Percentiles rank a stretch among this genome's conserved stretches.
These are phyloP conservation scores for Coelastrella sp. DNA, from an alignment of 139 green algal genomes.

Conservation along the genomic window DNA sequence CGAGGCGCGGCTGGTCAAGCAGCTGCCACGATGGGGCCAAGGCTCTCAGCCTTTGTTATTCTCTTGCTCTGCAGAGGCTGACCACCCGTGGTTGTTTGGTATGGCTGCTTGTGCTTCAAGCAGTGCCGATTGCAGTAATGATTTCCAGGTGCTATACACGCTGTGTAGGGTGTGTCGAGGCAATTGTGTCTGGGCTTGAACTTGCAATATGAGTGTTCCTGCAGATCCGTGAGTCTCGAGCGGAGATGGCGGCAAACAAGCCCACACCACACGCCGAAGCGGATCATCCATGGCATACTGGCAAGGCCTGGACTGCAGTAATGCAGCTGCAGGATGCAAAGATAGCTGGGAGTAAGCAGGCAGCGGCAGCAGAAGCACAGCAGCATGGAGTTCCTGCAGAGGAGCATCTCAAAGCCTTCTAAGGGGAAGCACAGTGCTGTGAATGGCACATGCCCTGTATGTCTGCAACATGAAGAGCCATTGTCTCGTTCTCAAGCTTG, in stretches of 20 bases:
- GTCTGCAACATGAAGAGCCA: no score
- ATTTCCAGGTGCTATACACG: no score
- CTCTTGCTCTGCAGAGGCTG: no score
- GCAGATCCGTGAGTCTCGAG: background rate
- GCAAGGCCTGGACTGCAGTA: conserved; percentile 51
- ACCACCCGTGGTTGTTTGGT: no score
- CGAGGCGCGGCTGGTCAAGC: no score
- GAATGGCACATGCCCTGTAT: background rate
- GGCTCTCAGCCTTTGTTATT: no score
- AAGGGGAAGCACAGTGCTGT: background rate
- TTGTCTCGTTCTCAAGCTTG: no score
- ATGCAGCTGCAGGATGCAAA: conserved; percentile 55
- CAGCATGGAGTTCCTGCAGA: background rate
- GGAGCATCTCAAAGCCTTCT: background rate
- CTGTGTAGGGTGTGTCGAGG: background rate
- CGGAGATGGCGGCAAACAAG: background rate
- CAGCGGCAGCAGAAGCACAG: background rate
- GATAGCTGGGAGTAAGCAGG: background rate
- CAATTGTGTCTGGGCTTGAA: background rate
- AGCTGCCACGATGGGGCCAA: no score
- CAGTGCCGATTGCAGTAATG: no score
- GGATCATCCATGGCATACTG: conserved; percentile 63
- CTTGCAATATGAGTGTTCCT: background rate
- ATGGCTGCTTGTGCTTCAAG: no score
- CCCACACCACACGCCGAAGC: conserved; percentile 49